Evolutionary conservation across 2,329 filamentous ascomycete genomes (phyloP), one percentile per base, ranked within the genome.

Genomic region (Cercospora sesami): DNA sequence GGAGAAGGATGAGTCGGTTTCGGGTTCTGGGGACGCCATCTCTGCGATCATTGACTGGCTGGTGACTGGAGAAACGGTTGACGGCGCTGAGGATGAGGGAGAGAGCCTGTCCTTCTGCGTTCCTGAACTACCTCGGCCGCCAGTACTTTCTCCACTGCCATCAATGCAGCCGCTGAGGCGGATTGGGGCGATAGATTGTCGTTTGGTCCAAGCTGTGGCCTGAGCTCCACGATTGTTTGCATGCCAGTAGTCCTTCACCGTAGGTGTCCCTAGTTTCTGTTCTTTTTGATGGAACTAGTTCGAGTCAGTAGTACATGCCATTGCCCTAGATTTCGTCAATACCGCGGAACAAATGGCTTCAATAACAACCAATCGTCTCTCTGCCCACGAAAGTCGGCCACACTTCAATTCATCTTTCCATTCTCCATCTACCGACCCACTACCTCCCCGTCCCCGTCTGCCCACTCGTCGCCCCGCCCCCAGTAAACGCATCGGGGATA

Each of bases 401-500:
- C 16, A 23, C 31, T 26, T 39, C n/a, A 33, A 30, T 5, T 33
- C 30, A 30, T 48, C 21, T 48, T 48, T n/a, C 23, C 51, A 62
- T 62, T 62, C 14, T 45, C 36, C 39, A 30, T 48, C 28, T 39
- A 60, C 31, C 18, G 48, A 18, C 9, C 4, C n/a, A 2, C 26
- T 31, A 57, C 53, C 23, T 57, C 12, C 28, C 28, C n/a, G 23
- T 4, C n/a, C 53, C 53, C 23, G 26, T 57, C 60, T 63, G 36
- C 18, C 36, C 45, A 14, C 45, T 16, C n/a, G 60, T 18, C 10
- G 7, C 10, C 30, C 48, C 51, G 23, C 61, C 48, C 10, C 61
- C 61, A 14, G 48, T 21, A 10, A 64, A 31, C 30, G 61, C 61
- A 30, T 58, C 61, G 9, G 61, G 61, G 4, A 64, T 21, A 33